Evolutionary conservation across 2,329 filamentous ascomycete species (phyloP).

Genomic region (Fusarium sp.): DNA sequence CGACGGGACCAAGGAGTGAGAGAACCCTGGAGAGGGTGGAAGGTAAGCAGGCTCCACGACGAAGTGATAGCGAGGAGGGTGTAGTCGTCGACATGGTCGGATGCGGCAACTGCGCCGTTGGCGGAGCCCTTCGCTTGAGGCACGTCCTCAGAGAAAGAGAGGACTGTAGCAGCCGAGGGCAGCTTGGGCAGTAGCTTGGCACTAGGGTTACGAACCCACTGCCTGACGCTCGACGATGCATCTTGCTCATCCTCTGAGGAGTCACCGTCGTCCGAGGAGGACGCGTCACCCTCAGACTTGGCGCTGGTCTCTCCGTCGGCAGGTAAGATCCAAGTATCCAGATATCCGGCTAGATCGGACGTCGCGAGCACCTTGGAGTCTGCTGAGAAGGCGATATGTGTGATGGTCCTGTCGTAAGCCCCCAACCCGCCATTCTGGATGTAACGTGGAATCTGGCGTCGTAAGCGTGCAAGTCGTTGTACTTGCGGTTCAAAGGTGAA

Average conservation of each 20-base stretch:
- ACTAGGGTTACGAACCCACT: constrained; percentile 81
- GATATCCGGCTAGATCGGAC: constrained; percentile 83
- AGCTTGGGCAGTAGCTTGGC: constrained; percentile 76
- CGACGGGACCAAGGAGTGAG: constrained; percentile 87
- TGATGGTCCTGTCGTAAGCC: constrained; percentile 81
- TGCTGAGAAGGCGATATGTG: constrained; percentile 79
- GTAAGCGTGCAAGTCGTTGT: constrained; percentile 63
- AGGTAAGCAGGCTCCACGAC: constrained; percentile 75
- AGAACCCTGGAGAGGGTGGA: constrained; percentile 80
- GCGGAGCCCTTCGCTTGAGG: constrained; percentile 45
- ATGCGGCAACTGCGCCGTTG: constrained; percentile 39
- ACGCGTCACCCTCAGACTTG: constrained; percentile 48
- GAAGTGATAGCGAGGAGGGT: constrained; percentile 64
- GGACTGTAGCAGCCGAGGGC: constrained; percentile 69
- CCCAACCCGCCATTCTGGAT: constrained; percentile 73
- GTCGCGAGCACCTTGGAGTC: constrained; percentile 83
- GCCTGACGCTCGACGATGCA: constrained; percentile 54
- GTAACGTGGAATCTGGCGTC: constrained; percentile 65
- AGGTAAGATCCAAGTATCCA: constrained; percentile 86
- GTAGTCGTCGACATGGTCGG: constrained; percentile 56
- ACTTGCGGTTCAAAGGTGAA: constrained; percentile 46
- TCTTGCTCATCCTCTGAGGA: constrained; percentile 58
- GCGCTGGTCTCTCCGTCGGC: constrained; percentile 49
- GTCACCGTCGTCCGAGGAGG: constrained; percentile 52
- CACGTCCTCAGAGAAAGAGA: constrained; percentile 72